These are phyloP conservation scores for Hyaloscypha variabilis DNA, from an alignment of 495 filamentous ascomycete species.

Conservation along the genomic window DNA sequence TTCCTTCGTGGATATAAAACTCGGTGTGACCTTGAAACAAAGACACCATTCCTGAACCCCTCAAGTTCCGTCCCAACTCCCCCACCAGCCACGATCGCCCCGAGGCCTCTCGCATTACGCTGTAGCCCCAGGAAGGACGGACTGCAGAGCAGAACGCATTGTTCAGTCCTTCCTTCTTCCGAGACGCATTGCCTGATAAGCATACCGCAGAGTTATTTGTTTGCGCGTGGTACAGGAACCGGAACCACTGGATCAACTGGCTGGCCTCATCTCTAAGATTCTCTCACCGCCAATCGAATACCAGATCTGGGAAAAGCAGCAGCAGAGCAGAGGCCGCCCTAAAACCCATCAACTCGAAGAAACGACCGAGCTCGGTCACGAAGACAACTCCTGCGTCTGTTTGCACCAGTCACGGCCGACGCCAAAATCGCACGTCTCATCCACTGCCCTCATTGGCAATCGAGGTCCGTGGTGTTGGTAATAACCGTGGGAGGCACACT, in stretches of 20 bases:
- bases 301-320: too few species aligned
- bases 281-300: slow-evolving; percentile 19
- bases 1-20: neutral
- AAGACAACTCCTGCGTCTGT: neutral
- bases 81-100: neutral
- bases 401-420: neutral
- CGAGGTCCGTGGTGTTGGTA: neutral
- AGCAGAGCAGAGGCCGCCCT: neutral
- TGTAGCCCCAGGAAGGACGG: neutral
- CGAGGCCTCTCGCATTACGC: neutral
- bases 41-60: neutral
- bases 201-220: neutral
- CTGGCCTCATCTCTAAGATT: neutral
- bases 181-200: neutral
- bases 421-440: slow-evolving; percentile 1
- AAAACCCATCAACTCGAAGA: neutral
- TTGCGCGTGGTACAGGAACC: slow-evolving; percentile 1
- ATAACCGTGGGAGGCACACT: slow-evolving; percentile 1
- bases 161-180: neutral
- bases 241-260: slow-evolving; percentile 2
- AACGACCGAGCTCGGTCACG: slow-evolving; percentile 3
- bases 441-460: neutral
- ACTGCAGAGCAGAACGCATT: neutral
- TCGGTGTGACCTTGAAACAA: neutral
- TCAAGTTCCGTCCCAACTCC: neutral